Evolutionary conservation across 2,329 filamentous ascomycete species (phyloP).

Genomic region (Trichoderma hamatum): DNA sequence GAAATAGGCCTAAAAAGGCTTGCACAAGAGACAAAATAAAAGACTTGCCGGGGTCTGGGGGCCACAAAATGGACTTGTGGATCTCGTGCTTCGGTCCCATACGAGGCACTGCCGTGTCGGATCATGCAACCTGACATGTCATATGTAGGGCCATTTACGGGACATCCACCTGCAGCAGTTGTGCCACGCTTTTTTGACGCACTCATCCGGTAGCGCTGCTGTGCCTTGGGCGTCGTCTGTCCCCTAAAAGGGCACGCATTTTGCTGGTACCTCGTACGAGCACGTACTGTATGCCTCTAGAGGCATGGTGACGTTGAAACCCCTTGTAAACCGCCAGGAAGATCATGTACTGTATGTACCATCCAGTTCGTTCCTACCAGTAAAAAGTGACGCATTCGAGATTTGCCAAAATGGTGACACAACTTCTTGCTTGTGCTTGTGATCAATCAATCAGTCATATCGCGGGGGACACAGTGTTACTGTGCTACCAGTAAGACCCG

Average conservation of each 20-base stretch:
- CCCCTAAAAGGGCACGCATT: background rate
- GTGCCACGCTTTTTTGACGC: slow-evolving; percentile 1
- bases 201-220: background rate
- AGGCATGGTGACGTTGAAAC: background rate
- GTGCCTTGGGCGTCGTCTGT: background rate
- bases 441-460: slow-evolving; percentile 1
- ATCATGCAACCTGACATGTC: slow-evolving; percentile 26
- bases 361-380: background rate
- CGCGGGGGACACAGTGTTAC: background rate
- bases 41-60: background rate
- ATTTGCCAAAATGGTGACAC: background rate
- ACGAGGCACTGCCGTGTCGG: slow-evolving; percentile 23
- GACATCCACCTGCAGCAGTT: slow-evolving; percentile 9
- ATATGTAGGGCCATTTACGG: slow-evolving; percentile 21
- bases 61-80: background rate
- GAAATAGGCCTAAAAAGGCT: background rate
- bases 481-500: background rate
- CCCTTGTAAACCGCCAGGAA: background rate
- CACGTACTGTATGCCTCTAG: background rate
- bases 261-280: background rate
- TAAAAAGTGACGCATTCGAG: background rate
- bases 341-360: background rate
- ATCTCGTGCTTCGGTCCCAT: slow-evolving; percentile 4
- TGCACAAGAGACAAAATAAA: background rate
- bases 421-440: background rate